Evolutionary conservation across 305 asterid species (phyloP).

Genomic region (Rubia peregrina): DNA sequence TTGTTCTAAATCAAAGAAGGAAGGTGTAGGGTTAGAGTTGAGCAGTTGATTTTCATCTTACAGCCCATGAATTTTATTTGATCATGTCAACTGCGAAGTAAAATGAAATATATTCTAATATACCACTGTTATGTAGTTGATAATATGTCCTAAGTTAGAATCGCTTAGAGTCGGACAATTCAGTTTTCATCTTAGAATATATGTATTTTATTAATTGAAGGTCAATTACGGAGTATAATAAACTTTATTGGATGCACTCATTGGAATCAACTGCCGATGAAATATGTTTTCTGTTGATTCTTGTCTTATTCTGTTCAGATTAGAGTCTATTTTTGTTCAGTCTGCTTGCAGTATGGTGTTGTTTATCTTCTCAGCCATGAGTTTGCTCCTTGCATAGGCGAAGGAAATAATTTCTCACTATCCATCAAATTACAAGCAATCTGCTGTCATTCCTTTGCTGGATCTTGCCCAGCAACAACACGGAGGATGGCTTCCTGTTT

Average conservation of each 20-base stretch:
- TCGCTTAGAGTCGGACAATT: neutral
- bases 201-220: no score
- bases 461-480: slow-evolving; percentile 98
- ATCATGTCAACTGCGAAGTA: no score
- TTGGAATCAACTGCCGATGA: neutral
- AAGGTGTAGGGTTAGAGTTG: neutral
- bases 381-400: slow-evolving; percentile 42
- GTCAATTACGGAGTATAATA: neutral
- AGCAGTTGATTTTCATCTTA: neutral
- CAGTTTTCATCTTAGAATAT: neutral
- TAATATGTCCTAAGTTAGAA: neutral
- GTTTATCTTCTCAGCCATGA: slow-evolving; percentile 2
- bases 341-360: neutral
- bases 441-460: slow-evolving; percentile 93
- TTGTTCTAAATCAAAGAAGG: neutral
- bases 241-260: neutral
- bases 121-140: neutral
- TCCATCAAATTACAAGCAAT: slow-evolving; percentile 91
- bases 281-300: neutral
- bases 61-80: neutral
- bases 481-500: slow-evolving; percentile 99
- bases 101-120: neutral
- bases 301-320: neutral
- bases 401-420: slow-evolving; percentile 80
- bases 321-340: neutral